Evolutionary conservation across 495 filamentous ascomycete genomes (phyloP), one percentile per base, ranked within the genome.

Genomic region (Cercophora sp.): DNA sequence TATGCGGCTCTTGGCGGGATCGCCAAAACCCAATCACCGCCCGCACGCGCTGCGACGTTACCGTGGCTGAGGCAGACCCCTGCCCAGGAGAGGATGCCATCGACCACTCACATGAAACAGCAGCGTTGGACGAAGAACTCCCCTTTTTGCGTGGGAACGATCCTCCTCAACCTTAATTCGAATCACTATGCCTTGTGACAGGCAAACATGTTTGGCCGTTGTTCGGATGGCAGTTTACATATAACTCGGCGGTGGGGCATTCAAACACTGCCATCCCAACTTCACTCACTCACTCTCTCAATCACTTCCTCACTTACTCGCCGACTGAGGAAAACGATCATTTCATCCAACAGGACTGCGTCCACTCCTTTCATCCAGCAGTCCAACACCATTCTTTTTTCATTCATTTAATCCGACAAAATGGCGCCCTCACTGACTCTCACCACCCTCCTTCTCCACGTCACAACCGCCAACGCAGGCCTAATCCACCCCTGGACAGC

Each of bases 1-100:
- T 6, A 15, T 18, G 36, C 36, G 5, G 8, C 10, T 39, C 36
- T 39, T 39, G 36, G 36, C 36, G 15, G 22, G 36, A 39, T 39
- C 36, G 36, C 16, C 10, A 8, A 15, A n/a, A n/a, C 5, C 36
- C 36, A 39, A 39, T 39, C 36, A 39, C 10, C 5, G 10, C n/a
- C 8, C 36, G 4, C 16, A 10, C 18, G 8, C 6, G 2, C 3
- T 5, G 3, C 16, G 40, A 10, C 29, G 32, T 16, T 26, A 18
- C 32, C 8, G 29, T 48, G 46, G 46, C 46, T 48, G 46, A 48
- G 46, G 46, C 46, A 48, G 8, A 10, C 46, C 46, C 46, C 13
- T 48, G 46, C 25, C n/a, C n/a, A n/a, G n/a, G n/a, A 18, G 37
- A 32, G 46, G 46, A 32, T n/a, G 5, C 32, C 20, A 20, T 3